phyloP scores from a whole-genome alignment of 2,329 filamentous ascomycete genomes.

The Orbilia ellipsospora region DNA sequence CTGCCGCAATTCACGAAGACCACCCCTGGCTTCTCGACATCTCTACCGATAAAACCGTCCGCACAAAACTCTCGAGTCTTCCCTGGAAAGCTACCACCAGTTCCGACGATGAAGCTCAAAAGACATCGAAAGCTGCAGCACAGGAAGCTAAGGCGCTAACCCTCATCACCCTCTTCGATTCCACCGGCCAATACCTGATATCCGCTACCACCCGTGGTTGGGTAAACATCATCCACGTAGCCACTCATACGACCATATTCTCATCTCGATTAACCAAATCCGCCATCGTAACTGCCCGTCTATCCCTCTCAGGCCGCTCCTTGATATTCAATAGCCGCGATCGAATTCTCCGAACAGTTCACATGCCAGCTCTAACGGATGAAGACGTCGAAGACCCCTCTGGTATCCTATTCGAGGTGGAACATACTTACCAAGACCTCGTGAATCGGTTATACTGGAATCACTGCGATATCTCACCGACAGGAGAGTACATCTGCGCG shows the following conservation, averaged over 20 bases:
- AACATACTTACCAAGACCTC: conserved; percentile 98
- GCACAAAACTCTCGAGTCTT: conserved; percentile 62
- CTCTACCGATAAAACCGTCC: conserved; percentile 61
- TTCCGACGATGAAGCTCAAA: conserved; percentile 70
- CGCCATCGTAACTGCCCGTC: conserved; percentile 85
- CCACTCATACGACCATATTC: conserved; percentile 83
- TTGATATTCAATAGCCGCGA: conserved; percentile 93
- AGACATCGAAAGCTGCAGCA: conserved; percentile 84
- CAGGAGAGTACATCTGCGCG: conserved; percentile 93
- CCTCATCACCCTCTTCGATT: conserved; percentile 89
- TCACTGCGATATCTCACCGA: conserved; percentile 92
- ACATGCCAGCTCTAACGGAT: conserved; percentile 71
- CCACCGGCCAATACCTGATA: conserved; percentile 85
- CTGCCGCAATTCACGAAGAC: conserved; percentile 92
- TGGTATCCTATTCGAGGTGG: conserved; percentile 86
- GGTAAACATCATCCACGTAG: conserved; percentile 91
- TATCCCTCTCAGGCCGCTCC: conserved; percentile 85
- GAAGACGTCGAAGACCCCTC: conserved; percentile 67
- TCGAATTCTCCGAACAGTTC: conserved; percentile 91
- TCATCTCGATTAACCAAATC: conserved; percentile 88
- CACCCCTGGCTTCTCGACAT: conserved; percentile 89
- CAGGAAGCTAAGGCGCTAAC: conserved; percentile 96
- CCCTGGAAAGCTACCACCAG: conserved; percentile 76
- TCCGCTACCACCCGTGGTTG: conserved; percentile 95
- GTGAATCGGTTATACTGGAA: conserved; percentile 97